Evolutionary conservation across 2,329 filamentous ascomycete genomes (phyloP).

Genomic region (Aspergillus bombycis): DNA sequence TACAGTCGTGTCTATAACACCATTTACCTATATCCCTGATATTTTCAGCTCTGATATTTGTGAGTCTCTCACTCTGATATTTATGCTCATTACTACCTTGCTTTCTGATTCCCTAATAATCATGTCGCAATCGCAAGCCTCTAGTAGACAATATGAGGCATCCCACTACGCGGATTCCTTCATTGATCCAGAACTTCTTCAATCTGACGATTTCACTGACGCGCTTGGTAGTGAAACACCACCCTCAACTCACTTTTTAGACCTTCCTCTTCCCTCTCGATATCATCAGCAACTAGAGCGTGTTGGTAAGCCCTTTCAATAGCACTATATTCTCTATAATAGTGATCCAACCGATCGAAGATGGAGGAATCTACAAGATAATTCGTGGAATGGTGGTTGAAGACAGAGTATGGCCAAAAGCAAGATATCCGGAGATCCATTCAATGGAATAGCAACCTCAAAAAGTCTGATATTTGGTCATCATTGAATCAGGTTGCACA

Average conservation of each 20-base stretch:
- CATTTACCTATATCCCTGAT: neutral
- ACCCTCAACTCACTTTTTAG: neutral
- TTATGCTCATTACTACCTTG: neutral
- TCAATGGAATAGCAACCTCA: neutral
- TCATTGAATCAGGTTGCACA: neutral
- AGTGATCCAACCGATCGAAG: neutral
- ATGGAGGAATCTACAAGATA: neutral
- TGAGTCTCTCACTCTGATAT: neutral
- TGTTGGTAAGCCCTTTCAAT: neutral
- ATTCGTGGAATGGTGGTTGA: neutral
- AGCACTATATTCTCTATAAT: neutral
- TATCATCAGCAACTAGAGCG: neutral
- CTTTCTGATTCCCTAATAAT: neutral
- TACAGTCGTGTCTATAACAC: neutral
- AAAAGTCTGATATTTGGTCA: neutral
- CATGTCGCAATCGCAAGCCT: neutral
- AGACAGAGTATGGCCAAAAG: neutral
- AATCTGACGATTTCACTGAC: neutral
- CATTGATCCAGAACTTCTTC: neutral
- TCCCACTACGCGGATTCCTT: neutral
- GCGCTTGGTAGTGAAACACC: neutral
- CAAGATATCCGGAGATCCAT: neutral
- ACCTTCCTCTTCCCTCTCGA: neutral
- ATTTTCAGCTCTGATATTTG: neutral
- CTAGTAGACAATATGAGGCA: neutral